Conservation (phyloP, 371 early-diverging fungal genomes). For the Batrachochytrium dendrobatidis region DNA sequence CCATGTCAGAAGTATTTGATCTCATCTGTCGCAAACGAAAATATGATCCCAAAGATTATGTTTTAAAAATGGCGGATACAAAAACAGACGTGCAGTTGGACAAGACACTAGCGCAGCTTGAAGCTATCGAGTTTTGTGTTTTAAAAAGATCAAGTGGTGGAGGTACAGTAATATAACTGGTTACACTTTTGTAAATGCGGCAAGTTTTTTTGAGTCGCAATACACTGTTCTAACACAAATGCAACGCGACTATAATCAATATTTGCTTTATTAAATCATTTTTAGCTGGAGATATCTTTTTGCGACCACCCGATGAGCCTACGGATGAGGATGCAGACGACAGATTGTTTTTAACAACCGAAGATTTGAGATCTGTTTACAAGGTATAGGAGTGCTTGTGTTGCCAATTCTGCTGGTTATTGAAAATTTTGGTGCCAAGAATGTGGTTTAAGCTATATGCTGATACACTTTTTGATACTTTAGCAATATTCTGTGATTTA, state of each 20-base stretch:
- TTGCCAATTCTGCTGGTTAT: no score
- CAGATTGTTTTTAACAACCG: constrained; percentile 21
- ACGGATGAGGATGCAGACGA: constrained; percentile 12
- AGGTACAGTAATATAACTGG: constrained; percentile 36
- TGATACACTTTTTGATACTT: no score
- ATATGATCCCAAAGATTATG: constrained; percentile 72
- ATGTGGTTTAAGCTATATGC: no score
- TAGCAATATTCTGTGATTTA: constrained; percentile 64
- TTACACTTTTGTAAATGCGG: neutral
- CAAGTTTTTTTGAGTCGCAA: no score
- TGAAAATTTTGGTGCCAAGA: no score
- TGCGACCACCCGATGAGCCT: constrained; percentile 43
- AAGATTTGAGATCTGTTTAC: constrained; percentile 39
- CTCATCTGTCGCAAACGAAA: constrained; percentile 78
- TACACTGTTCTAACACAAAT: no score
- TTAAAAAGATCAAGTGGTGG: constrained; percentile 56
- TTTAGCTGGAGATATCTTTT: constrained; percentile 45
- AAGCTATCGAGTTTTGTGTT: constrained; percentile 63
- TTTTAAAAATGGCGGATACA: constrained; percentile 69
- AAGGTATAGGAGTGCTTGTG: constrained; percentile 23
- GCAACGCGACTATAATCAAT: no score
- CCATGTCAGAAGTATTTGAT: constrained; percentile 76
- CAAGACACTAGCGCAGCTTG: constrained; percentile 64
- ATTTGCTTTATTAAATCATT: constrained; percentile 4
- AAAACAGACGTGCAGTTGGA: constrained; percentile 66